Evolutionary conservation across 2,329 filamentous ascomycete species (phyloP).

Genomic region (Grosmannia serpens): DNA sequence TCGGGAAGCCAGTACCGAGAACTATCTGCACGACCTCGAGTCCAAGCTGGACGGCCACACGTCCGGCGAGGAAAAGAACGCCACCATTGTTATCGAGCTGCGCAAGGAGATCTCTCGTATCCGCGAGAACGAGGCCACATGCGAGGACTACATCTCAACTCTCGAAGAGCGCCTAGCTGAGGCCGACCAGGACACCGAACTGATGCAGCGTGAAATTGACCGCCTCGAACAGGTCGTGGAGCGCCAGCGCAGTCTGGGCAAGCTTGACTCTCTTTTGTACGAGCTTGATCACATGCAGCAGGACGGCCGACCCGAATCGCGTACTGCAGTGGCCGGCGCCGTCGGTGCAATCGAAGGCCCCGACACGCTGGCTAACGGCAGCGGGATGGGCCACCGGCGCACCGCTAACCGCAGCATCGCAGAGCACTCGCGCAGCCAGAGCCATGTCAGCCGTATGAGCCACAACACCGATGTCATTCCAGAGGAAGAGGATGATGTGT

Average conservation of each 20-base stretch:
- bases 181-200: conserved; percentile 85
- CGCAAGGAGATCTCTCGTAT: conserved; percentile 83
- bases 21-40: conserved; percentile 86
- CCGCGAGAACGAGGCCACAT: conserved; percentile 79
- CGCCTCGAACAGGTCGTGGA: conserved; percentile 90
- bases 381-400: conserved; percentile 32
- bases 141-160: conserved; percentile 95
- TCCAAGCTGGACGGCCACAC: conserved; percentile 81
- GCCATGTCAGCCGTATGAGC: conserved; percentile 41
- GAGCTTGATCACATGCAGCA: conserved; percentile 75
- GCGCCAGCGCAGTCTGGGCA: conserved; percentile 86
- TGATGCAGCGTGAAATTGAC: conserved; percentile 95
- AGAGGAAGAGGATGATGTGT: conserved; percentile 33
- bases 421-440: conserved; percentile 43
- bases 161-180: conserved; percentile 91
- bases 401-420: conserved; percentile 27
- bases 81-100: conserved; percentile 71
- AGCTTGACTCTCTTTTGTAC: conserved; percentile 82
- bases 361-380: conserved; percentile 26
- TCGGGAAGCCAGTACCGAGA: conserved; percentile 82
- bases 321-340: conserved; percentile 1
- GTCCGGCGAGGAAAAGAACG: conserved; percentile 85
- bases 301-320: conserved; percentile 23
- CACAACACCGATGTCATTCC: conserved; percentile 40
- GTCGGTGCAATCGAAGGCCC: background rate